Base-by-base conservation (phyloP, 805 yeast species). In the Kodamaea laetipori region DNA sequence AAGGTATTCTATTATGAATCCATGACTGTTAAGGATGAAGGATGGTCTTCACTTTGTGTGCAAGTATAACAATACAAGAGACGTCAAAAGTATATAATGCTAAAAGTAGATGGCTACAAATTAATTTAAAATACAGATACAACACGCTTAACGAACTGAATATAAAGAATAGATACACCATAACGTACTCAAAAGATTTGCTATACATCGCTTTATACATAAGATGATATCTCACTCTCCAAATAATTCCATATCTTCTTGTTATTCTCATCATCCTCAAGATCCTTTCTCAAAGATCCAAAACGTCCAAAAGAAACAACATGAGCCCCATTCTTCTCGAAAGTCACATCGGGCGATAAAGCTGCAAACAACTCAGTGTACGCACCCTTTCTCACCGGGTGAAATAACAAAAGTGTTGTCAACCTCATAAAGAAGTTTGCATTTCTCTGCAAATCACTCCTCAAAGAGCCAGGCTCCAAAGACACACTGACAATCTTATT, bases 291-390 rank as follows among this genome's bases (percentile, higher is more conserved):
- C 16, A 64, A 50, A 2, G 33, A 58, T 48, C 57, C 63, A 33
- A 49, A 40, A 41, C 46, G 57, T 15, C 64, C 74, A 51, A 66
- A 74, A 3, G 80, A 60, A 43, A 65, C 50, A 43, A 73, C 45
- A 52, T 71, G 57, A 21, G 54, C 59, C 1, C 73, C 73, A 30
- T 61, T 55, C 9, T 67, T 56, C 31, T 50, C 49, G 1, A 55
- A 8, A 1, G 66, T 63, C 12, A 74, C 47, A 5, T 61, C 56
- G 4, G 78, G 77, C 19, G 55, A 50, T 38, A 75, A 56, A 0
- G 73, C 73, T 2, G 71, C 78, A 47, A 55, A 73, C 13, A 73
- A 53, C 47, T 69, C 77, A 7, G 78, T 54, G 43, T 68, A 63
- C 1, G 79, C 74, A 10, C 80, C 81, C 32, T 61, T 62, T 28